Percentiles rank a stretch among this genome's conserved stretches.
phyloP scores from a whole-genome alignment of 179 eudicot species.

The Vitellaria paradoxa region DNA sequence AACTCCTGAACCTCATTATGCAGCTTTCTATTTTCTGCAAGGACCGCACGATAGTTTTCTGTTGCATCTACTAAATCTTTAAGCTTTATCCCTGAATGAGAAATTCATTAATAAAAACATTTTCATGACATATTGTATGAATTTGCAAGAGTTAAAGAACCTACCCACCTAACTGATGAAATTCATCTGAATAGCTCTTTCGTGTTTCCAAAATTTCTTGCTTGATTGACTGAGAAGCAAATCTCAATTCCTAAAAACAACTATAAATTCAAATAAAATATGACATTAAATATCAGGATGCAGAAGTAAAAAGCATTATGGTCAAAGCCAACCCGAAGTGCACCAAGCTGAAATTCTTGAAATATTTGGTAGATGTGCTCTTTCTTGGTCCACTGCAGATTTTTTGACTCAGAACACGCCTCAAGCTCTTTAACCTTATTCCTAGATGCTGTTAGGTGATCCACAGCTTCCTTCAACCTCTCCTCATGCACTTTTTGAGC shows the following conservation, averaged over 20 bases:
- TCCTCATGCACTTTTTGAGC: slow-evolving; percentile 48
- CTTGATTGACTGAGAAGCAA: slow-evolving; percentile 66
- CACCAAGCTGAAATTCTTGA: slow-evolving; percentile 60
- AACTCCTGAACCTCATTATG: slow-evolving; percentile 94
- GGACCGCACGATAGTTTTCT: slow-evolving; percentile 55
- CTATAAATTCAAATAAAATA: slow-evolving; percentile 13
- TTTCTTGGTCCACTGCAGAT: slow-evolving; percentile 59
- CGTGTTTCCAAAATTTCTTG: slow-evolving; percentile 59
- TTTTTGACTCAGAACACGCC: slow-evolving; percentile 45
- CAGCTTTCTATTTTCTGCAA: slow-evolving; percentile 78
- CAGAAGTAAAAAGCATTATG: neutral
- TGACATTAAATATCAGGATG: slow-evolving; percentile 8
- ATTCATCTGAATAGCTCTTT: slow-evolving; percentile 59
- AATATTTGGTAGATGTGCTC: slow-evolving; percentile 46
- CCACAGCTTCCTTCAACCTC: slow-evolving; percentile 37
- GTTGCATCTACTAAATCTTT: slow-evolving; percentile 62
- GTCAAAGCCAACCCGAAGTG: slow-evolving; percentile 50
- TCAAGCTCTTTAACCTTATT: slow-evolving; percentile 46
- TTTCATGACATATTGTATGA: neutral
- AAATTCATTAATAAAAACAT: neutral
- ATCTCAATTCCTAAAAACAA: slow-evolving; percentile 68
- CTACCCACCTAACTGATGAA: slow-evolving; percentile 60
- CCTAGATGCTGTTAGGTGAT: slow-evolving; percentile 28
- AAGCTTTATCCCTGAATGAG: slow-evolving; percentile 56
- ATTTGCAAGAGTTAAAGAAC: neutral